Evolutionary conservation across 306 rosid species (phyloP), one percentile per base, ranked within the genome.

Genomic region (Oemleria cerasiformis): DNA sequence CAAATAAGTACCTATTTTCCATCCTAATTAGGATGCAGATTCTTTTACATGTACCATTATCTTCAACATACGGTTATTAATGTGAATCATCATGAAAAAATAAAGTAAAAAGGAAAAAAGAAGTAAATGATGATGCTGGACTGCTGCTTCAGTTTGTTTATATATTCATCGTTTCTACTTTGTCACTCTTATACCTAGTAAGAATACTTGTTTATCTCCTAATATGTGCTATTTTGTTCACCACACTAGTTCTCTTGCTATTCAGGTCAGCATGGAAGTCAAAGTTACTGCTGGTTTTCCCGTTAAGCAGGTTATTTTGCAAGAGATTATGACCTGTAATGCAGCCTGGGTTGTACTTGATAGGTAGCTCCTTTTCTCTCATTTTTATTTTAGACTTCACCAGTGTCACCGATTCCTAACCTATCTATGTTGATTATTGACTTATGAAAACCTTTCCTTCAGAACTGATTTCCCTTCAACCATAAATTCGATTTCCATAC

Each of bases 221-320:
- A 23, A 7, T 14, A 41, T 45, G 36, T 17, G 42, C 61, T 36
- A 7, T 38, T 60, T 55, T 75, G 56, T 39, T 67, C 44, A 66
- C 61, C 36, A 7, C 30, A 16, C 56, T 57, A 49, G 70, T 59
- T 67, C 57, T 15, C 1, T 61, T 72, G 16, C 25, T 44, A 40
- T 77, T 56, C 86, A 92, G 97, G 81, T 89, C 84, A 81, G 72
- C 61, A 65, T 92, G 12, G 90, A 92, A 72, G 87, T 89, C 77
- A 87, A 86, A 81, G 85, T 92, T 74, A 83, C 82, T 2, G 92
- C 97, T 5, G 96, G 97, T 51, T 92, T 73, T 81, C 96, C 97
- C 13, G 51, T 86, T 67, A 92, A 74, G 75, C 85, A 84, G 72
- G 86, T 92, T 80, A 63, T 92, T 75, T 65, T 83, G 76, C 96